These are phyloP conservation scores for Ustilago shanxiensis DNA, from an alignment of 1,284 basidiomycete species.

Conservation along the genomic window DNA sequence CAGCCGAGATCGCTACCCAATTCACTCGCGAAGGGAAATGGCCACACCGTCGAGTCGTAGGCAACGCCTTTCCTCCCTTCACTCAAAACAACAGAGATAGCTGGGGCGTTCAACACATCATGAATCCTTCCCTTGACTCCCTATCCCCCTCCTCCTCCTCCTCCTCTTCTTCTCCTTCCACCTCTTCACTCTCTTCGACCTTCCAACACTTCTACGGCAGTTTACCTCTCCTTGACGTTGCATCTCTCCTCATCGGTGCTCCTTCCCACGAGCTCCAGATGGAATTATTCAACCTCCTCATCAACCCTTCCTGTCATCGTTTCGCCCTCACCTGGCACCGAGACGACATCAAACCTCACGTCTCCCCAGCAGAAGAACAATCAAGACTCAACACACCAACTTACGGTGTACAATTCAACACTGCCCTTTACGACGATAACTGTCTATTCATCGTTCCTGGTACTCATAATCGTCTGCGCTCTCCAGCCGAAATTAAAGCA, in stretches of 20 bases:
- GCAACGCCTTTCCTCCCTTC: constrained; percentile 85
- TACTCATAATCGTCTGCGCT: constrained; percentile 77
- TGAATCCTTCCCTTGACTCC: constrained; percentile 74
- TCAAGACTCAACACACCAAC: constrained; percentile 77
- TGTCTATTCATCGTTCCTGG: constrained; percentile 82
- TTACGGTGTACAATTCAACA: constrained; percentile 85
- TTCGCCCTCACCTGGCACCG: constrained; percentile 87
- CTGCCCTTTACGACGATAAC: constrained; percentile 80
- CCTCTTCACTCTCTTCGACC: constrained; percentile 1
- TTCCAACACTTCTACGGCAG: constrained; percentile 51
- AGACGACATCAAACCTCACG: constrained; percentile 80
- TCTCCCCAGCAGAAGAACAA: constrained; percentile 77
- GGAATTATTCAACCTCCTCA: constrained; percentile 85
- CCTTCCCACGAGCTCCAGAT: constrained; percentile 38
- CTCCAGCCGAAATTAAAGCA: constrained; percentile 73
- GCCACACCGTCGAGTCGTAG: constrained; percentile 79
- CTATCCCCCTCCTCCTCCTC: constrained; percentile 12
- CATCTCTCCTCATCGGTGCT: constrained; percentile 40
- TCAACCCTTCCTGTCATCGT: constrained; percentile 78
- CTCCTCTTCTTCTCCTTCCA: neutral
- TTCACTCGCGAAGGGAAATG: constrained; percentile 78
- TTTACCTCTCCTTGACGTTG: constrained; percentile 51
- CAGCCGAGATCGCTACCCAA: constrained; percentile 71
- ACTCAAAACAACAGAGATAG: constrained; percentile 76
- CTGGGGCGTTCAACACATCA: constrained; percentile 75